phyloP scores from a whole-genome alignment of 2,329 filamentous ascomycete genomes.

The Ophiostoma perfectum region DNA sequence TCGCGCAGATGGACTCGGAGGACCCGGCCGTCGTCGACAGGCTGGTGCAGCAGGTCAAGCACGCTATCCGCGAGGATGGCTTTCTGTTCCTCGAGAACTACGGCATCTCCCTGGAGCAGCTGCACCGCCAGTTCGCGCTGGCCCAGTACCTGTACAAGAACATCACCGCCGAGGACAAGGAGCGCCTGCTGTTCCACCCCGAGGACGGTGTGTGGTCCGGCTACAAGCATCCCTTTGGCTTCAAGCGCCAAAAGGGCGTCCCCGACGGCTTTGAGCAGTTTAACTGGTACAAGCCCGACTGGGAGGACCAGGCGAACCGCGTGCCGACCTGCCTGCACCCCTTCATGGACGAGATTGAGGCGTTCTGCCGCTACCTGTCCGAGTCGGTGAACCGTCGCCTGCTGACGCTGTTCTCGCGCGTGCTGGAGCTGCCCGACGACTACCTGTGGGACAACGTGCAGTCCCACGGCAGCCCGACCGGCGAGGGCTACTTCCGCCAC shows the following conservation, averaged over 20 bases:
- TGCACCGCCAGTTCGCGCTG: slow-evolving; percentile 47
- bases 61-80: slow-evolving; percentile 40
- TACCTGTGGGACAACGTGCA: slow-evolving; percentile 43
- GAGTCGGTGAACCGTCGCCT: slow-evolving; percentile 43
- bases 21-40: slow-evolving; percentile 39
- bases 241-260: slow-evolving; percentile 41
- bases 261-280: slow-evolving; percentile 50
- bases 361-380: slow-evolving; percentile 43
- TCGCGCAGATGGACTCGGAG: slow-evolving; percentile 40
- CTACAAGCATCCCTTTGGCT: slow-evolving; percentile 46
- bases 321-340: slow-evolving; percentile 43
- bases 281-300: slow-evolving; percentile 48
- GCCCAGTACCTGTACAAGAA: slow-evolving; percentile 47
- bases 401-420: slow-evolving; percentile 39
- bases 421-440: slow-evolving; percentile 41
- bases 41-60: slow-evolving; percentile 41
- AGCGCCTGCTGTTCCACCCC: slow-evolving; percentile 43
- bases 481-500: slow-evolving; percentile 44
- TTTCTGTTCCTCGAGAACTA: slow-evolving; percentile 48
- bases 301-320: slow-evolving; percentile 37
- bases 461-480: slow-evolving; percentile 39
- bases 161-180: slow-evolving; percentile 46
- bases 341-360: slow-evolving; percentile 46
- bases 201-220: slow-evolving; percentile 46
- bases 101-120: slow-evolving; percentile 42